Evolutionary conservation across 208 protist species (phyloP).

Genomic region (Pavlovales sp.): DNA sequence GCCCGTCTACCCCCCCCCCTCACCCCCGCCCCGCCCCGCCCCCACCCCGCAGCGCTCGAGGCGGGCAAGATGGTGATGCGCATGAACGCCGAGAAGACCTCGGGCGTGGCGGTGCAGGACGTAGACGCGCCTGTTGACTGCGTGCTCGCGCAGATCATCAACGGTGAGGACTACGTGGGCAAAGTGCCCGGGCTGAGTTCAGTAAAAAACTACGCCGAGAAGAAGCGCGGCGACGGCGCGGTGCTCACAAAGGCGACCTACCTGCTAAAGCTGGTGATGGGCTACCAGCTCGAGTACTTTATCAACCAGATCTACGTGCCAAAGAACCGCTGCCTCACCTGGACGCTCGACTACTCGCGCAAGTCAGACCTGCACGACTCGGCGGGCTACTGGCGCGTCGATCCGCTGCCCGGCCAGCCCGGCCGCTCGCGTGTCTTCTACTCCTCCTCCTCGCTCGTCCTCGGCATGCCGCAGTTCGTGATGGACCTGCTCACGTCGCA

Average conservation of each 20-base stretch:
- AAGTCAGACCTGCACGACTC: slow-evolving; percentile 27
- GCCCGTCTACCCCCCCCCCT: too few relatives aligned
- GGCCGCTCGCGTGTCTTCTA: background rate
- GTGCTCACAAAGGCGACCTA: background rate
- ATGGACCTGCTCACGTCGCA: slow-evolving; percentile 3
- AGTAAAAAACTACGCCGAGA: background rate
- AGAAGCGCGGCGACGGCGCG: background rate
- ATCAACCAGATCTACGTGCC: background rate
- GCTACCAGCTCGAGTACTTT: background rate
- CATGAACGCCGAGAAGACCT: background rate
- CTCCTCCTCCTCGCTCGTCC: background rate
- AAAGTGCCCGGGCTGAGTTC: background rate
- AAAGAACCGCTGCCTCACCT: background rate
- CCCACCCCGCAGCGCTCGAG: background rate
- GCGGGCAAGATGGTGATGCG: background rate
- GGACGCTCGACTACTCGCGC: slow-evolving; percentile 18
- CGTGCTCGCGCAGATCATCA: background rate
- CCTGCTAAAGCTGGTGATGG: background rate
- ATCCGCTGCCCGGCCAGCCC: background rate
- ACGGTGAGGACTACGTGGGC: background rate
- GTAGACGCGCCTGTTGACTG: background rate
- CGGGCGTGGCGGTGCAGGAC: background rate
- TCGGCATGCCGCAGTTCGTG: background rate
- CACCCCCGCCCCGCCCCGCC: too few relatives aligned
- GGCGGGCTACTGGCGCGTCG: slow-evolving; percentile 25